phyloP scores from a whole-genome alignment of 345 rosid genomes.

The Populus alba region DNA sequence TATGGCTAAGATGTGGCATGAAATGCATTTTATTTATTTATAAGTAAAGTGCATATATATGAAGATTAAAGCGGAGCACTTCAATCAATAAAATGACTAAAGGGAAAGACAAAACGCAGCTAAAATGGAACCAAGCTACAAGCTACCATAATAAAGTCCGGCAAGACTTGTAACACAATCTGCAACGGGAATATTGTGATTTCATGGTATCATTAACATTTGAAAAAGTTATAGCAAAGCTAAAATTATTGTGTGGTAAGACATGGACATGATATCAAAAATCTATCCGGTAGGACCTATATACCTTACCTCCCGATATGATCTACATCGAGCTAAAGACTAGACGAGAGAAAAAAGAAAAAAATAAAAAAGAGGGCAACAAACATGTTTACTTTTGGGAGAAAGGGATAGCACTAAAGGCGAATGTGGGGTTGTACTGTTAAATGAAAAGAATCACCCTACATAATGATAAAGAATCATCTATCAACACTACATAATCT shows the following conservation, averaged over 20 bases:
- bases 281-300: conserved; percentile 3
- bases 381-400: not conserved
- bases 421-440: not conserved
- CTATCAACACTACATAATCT: too few relatives aligned
- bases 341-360: not conserved
- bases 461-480: not conserved
- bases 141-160: not conserved
- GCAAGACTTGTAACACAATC: not conserved
- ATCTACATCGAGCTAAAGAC: not conserved
- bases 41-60: not conserved
- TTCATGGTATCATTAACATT: conserved; percentile 9
- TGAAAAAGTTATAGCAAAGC: not conserved
- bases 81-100: not conserved
- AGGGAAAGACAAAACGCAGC: not conserved
- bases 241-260: conserved; percentile 22
- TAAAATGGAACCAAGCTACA: not conserved
- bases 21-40: not conserved
- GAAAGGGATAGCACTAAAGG: not conserved
- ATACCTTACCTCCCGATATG: not conserved
- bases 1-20: not conserved
- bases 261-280: conserved; percentile 18
- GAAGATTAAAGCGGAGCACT: not conserved
- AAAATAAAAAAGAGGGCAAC: not conserved
- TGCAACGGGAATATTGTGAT: conserved; percentile 1
- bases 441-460: not conserved